Percentiles rank a stretch among this genome's conserved stretches.
phyloP scores from a whole-genome alignment of 2,329 filamentous ascomycete genomes.

The Decorospora gaudefroyi region DNA sequence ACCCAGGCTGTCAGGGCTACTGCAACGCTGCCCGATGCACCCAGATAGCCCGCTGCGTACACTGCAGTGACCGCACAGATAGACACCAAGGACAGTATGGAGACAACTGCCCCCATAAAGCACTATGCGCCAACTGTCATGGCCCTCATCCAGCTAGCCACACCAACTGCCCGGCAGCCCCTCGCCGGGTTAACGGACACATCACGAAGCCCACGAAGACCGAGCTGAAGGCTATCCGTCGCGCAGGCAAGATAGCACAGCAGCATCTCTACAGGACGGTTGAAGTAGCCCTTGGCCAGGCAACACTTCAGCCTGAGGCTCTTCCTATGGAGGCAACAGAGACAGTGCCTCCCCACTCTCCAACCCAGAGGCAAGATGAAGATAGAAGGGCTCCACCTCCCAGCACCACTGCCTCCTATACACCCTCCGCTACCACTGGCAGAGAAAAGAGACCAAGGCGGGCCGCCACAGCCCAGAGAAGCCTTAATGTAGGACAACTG shows the following conservation, averaged over 20 bases:
- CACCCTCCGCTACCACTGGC: background rate
- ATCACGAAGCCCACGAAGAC: background rate
- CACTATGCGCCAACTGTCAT: background rate
- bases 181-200: background rate
- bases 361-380: background rate
- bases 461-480: background rate
- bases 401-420: background rate
- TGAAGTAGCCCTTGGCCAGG: background rate
- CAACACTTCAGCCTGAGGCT: background rate
- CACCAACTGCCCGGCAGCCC: background rate
- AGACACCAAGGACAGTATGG: background rate
- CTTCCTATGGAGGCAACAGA: background rate
- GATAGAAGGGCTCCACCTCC: background rate
- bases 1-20: slow-evolving; percentile 2
- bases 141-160: background rate
- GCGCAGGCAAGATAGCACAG: background rate
- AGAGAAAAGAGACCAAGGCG: background rate
- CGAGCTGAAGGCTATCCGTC: background rate
- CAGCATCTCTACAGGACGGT: background rate
- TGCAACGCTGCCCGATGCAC: background rate
- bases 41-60: background rate
- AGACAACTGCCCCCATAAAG: background rate
- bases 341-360: background rate
- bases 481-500: background rate
- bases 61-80: background rate